Percentiles rank a stretch among this genome's conserved stretches.
These are phyloP conservation scores for Metarhizium anisopliae DNA, from an alignment of 2,329 filamentous ascomycete species.

Conservation along the genomic window DNA sequence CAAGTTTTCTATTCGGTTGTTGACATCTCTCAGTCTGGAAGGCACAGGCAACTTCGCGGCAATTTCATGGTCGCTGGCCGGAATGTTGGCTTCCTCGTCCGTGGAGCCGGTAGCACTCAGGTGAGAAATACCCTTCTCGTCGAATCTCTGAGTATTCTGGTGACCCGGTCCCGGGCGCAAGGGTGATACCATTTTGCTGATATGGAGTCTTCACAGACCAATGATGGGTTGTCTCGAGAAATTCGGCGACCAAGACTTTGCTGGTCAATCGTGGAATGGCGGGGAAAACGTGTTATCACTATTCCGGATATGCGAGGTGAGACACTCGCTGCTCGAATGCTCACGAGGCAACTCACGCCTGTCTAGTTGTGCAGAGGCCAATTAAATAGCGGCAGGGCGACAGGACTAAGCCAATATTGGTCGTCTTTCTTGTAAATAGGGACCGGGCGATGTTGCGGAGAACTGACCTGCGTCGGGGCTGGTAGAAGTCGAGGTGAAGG, in stretches of 20 bases:
- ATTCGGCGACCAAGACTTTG: neutral
- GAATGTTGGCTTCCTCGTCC: neutral
- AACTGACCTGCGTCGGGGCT: neutral
- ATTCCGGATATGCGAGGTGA: neutral
- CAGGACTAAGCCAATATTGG: no score
- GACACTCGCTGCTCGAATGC: neutral
- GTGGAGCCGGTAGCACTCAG: neutral
- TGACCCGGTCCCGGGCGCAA: neutral
- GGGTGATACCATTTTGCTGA: neutral
- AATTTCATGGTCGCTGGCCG: neutral
- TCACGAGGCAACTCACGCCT: neutral
- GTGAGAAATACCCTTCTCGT: neutral
- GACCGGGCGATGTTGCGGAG: no score
- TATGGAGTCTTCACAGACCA: neutral
- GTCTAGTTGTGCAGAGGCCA: no score
- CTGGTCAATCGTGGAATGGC: neutral
- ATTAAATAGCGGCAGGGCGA: no score
- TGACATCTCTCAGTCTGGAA: conserved; percentile 8
- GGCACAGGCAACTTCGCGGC: neutral
- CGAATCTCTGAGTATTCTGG: neutral
- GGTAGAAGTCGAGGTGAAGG: neutral
- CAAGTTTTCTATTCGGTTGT: conserved; percentile 20
- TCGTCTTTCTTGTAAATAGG: no score
- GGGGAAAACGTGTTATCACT: neutral
- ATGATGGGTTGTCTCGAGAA: neutral